Base-by-base conservation (phyloP, 345 rosid genomes). In the Populus davidiana region DNA sequence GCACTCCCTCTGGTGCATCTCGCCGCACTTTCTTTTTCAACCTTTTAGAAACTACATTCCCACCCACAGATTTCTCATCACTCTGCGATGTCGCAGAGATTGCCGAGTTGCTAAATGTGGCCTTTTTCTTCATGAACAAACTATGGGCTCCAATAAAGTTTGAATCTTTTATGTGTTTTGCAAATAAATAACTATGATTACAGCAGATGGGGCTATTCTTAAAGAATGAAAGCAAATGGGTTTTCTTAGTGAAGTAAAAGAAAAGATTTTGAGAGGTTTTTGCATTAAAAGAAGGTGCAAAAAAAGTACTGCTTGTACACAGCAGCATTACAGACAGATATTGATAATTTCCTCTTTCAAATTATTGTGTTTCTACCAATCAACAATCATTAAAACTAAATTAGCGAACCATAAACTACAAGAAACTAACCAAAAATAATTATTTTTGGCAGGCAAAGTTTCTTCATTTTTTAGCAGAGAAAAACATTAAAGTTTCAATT, bases 1-100 rank as follows among this genome's bases (percentile, higher is more conserved):
- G 86, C 67, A 85, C 25, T 23, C 82, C 61, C 83, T 89, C 94
- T 5, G 97, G 98, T 29, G 89, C 86, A 70, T 90, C 91, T 39
- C 82, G 85, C 1, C 56, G 80, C 33, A 85, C 89, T 85, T 87
- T 89, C 86, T 79, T 93, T 83, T 36, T 88, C 6, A 77, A 71
- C 77, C 86, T 93, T 36, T 59, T 81, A 49, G 93, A 88, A 43
- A 87, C 14, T 39, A 72, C 74, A 59, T 50, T 66, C 11, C 77
- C 63, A 54, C 81, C 31, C 0, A 78, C 73, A 38, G 81, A 70
- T n/a, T 88, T 73, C 12, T 88, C 83, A 74, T 78, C n/a, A 56
- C 68, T 27, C 13, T 65, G 54, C 10, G 78, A 70, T 21, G 69
- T 83, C 18, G 87, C 89, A 68, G 86, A 71, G 17, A 75, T 36